These are phyloP conservation scores for Yamadazyma phyllophila DNA, from an alignment of 805 yeast genomes.

Conservation along the genomic window DNA sequence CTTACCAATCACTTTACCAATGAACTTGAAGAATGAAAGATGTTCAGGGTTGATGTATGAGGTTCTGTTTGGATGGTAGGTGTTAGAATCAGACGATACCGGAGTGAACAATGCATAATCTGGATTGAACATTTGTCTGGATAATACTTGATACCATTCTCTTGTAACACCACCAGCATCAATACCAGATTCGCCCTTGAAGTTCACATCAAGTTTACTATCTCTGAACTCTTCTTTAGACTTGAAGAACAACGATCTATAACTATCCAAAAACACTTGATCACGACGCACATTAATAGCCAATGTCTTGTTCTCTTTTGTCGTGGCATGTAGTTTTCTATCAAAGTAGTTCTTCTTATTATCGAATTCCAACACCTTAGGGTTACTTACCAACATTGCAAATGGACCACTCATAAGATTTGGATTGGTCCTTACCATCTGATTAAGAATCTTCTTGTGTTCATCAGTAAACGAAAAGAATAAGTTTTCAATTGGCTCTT, in stretches of 20 bases:
- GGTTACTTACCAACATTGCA: constrained; percentile 81
- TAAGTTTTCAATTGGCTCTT: constrained; percentile 71
- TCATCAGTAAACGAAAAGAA: constrained; percentile 86
- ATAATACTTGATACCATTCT: constrained; percentile 94
- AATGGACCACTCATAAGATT: constrained; percentile 95
- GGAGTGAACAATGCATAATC: constrained; percentile 91
- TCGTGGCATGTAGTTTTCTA: constrained; percentile 59
- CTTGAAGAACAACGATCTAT: constrained; percentile 76
- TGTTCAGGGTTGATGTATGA: constrained; percentile 94
- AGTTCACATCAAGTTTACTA: constrained; percentile 73
- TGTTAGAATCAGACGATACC: constrained; percentile 86
- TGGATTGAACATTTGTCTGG: constrained; percentile 94
- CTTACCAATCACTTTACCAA: constrained; percentile 91
- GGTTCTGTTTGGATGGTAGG: constrained; percentile 92
- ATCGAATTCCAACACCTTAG: constrained; percentile 89
- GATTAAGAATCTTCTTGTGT: constrained; percentile 83
- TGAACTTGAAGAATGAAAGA: constrained; percentile 86
- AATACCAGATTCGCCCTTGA: constrained; percentile 91
- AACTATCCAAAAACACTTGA: constrained; percentile 89
- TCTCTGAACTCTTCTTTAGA: constrained; percentile 68
- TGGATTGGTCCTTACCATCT: constrained; percentile 88
- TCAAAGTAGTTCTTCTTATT: constrained; percentile 86
- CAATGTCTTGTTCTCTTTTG: constrained; percentile 47
- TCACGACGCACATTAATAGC: constrained; percentile 76
- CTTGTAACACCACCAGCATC: constrained; percentile 98